Evolutionary conservation across 805 yeast genomes (phyloP), one percentile per base, ranked within the genome.

Genomic region (Candida multigemmis): DNA sequence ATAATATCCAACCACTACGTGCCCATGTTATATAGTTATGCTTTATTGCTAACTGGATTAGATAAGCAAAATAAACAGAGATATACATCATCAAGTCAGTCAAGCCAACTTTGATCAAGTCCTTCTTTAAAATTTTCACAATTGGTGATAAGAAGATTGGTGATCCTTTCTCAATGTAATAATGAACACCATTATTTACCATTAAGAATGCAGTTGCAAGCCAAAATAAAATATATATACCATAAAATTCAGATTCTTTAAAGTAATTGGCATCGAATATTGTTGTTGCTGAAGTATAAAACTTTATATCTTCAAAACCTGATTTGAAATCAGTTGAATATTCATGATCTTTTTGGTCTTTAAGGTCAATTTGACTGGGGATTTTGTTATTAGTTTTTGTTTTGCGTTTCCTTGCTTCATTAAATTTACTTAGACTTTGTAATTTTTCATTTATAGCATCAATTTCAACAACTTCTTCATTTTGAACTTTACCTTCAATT

Each of bases 191-290:
- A 12, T 68, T 66, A 32, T 74, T 72, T 16, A 74, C 41, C 31
- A 74, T 66, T 20, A 67, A 48, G 30, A 77, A 61, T 14, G 68
- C 75, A 4, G 76, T 67, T 4, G 71, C 69, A 29, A 82, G 55
- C 95, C 95, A 84, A 35, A 75, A 73, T 25, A 86, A 66, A 4
- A 84, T 77, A 49, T 75, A 89, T 33, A 91, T 68, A 2, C 97
- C 97, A 39, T 71, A 74, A 48, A 83, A 86, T 29, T 60, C 56
- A 3, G 74, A 51, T 1, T 63, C 54, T 27, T 56, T 54, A 33
- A 62, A 55, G 16, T 51, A 44, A 4, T 57, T 62, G 10, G 65
- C 54, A 42, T 78, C 87, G 34, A 78, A 62, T 11, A 78, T 74
- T 4, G 66, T 55, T 6, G 66, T 48, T 17, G 67, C 30, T 9